A percentile compares a stretch with the other conserved stretches of the same genome.
Conservation (phyloP, 257 asterid species). For the Nicotiana tabacum region DNA sequence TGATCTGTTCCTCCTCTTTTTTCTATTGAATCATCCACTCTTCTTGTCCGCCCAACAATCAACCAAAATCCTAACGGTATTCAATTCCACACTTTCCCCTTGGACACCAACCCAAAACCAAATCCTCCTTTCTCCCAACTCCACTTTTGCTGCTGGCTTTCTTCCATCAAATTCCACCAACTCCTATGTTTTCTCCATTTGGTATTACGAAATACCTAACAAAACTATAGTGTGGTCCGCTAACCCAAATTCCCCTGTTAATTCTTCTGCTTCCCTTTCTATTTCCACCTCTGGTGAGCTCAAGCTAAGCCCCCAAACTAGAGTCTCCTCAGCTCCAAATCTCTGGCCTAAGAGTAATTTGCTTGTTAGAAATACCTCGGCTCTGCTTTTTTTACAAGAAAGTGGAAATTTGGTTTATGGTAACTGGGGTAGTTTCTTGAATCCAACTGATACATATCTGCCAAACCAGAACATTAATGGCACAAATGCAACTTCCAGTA, state of each 20-base stretch:
- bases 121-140: constrained; percentile 49
- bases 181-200: constrained; percentile 56
- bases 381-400: constrained; percentile 28
- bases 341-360: constrained; percentile 44
- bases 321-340: constrained; percentile 30
- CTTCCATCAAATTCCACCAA: constrained; percentile 19
- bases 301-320: constrained; percentile 19
- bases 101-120: constrained; percentile 63
- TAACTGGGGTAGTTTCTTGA: constrained; percentile 46
- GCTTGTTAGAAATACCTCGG: constrained; percentile 19
- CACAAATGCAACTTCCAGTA: constrained; percentile 30
- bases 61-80: not conserved
- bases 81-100: constrained; percentile 13
- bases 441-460: constrained; percentile 59
- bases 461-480: constrained; percentile 50
- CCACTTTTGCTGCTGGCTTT: constrained; percentile 42
- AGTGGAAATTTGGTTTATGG: constrained; percentile 57
- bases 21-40: not conserved
- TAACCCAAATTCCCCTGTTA: constrained; percentile 31
- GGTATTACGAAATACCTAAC: constrained; percentile 43
- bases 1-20: not conserved
- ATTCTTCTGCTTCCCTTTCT: constrained; percentile 40
- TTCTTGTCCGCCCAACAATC: not conserved
- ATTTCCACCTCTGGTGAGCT: constrained; percentile 52
- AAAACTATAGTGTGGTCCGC: constrained; percentile 56